Evolutionary conservation across 2,329 filamentous ascomycete genomes (phyloP).

Genomic region (Fusarium aywerte): DNA sequence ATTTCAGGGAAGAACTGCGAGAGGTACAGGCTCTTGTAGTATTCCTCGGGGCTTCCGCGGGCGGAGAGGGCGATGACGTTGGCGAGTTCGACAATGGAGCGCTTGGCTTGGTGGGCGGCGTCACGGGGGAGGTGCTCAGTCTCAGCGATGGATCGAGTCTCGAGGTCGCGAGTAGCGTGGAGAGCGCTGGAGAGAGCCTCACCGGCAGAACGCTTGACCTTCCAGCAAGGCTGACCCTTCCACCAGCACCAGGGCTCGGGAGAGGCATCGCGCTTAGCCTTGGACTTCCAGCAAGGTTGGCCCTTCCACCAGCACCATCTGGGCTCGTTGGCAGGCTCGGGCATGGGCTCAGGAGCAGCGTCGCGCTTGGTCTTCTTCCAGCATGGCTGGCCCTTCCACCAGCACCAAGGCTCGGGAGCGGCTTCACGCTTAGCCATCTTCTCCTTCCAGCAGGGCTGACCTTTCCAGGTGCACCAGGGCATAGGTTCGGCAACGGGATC

Average conservation of each 20-base stretch:
- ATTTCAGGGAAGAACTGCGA: conserved; percentile 38
- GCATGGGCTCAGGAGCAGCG: conserved; percentile 1
- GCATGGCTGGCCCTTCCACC: conserved; percentile 21
- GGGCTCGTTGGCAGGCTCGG: conserved; percentile 4
- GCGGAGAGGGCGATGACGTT: conserved; percentile 49
- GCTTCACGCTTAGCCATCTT: conserved; percentile 20
- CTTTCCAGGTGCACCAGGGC: conserved; percentile 52
- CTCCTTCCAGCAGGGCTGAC: conserved; percentile 55
- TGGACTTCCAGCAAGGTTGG: conserved; percentile 28
- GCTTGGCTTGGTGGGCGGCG: conserved; percentile 53
- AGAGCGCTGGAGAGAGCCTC: conserved; percentile 49
- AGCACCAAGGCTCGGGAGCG: conserved; percentile 15
- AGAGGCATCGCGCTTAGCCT: conserved; percentile 34
- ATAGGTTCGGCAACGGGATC: conserved; percentile 27
- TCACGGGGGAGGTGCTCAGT: conserved; percentile 47
- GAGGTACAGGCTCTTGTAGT: conserved; percentile 50
- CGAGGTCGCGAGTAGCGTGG: conserved; percentile 39
- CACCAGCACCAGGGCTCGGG: conserved; percentile 51
- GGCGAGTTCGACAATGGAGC: conserved; percentile 54
- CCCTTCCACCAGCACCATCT: conserved; percentile 27
- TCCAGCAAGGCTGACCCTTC: conserved; percentile 56
- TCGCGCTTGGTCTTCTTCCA: conserved; percentile 51
- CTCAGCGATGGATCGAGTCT: conserved; percentile 42
- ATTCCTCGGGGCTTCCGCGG: conserved; percentile 46
- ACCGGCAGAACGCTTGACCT: conserved; percentile 55